Base-by-base conservation (phyloP, 352 stramenopile genomes). In the Phytophthora hibernalis region DNA sequence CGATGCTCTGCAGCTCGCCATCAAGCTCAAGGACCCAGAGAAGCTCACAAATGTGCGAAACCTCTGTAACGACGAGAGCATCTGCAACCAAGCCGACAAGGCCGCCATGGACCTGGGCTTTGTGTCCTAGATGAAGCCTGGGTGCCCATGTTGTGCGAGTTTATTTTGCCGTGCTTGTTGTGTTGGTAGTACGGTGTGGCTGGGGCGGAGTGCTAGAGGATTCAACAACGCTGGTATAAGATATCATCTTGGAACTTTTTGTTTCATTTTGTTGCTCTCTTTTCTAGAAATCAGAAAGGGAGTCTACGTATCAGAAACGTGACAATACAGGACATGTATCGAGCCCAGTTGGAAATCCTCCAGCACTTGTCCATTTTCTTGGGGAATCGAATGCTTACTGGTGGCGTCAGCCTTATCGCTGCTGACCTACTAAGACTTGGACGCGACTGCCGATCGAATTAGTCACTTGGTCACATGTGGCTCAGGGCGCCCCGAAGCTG, bases 11-110 rank as follows among this genome's bases (percentile, higher is more conserved):
- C 83, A 92, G 54, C 65, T 95, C n/a, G 82, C 87, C 22, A 91
- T 95, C 73, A 91, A 91, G 68, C 74, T 89, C 26, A 95, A 95
- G 65, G 87, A 95, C 56, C 87, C 87, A 0, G 87, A 95, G 66
- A 95, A 95, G 72, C 85, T 95, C 65, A 93, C 87, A 53, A 93
- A 72, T 26, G 87, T 95, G 54, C 85, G 87, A 31, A 95, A 95
- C 62, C 66, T 92, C 12, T 92, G 83, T 50, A 84, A 85, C 40
- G 82, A 92, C 61, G 65, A 80, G 18, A 81, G 83, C 16, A 93
- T 95, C 54, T 90, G 82, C 62, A 84, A 80, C 65, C 83, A 91
- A 33, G 85, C 86, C 2, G 87, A 93, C 76, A 89, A 92, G 71
- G 87, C 87, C 0, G 87, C 87, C 22, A 85, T 93, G 57, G 83